A percentile compares a stretch with the other conserved stretches of the same genome.
These are phyloP conservation scores for Paraconiothyrium sp. DNA, from an alignment of 2,329 filamentous ascomycete genomes.

Conservation along the genomic window DNA sequence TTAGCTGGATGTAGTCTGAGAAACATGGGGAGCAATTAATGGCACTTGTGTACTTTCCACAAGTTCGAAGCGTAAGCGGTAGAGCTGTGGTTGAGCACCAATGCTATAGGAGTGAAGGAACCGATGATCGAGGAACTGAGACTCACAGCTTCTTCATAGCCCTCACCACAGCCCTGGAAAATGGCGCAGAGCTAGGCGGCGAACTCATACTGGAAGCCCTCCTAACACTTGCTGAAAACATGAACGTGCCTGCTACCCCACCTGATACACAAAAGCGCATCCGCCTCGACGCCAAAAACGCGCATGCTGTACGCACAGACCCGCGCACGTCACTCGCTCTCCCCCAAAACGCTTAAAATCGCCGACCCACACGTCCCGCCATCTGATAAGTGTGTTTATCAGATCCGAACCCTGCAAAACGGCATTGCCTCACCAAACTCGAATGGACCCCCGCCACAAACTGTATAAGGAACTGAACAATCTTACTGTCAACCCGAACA, in stretches of 20 bases:
- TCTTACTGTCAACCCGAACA: slow-evolving; percentile 31
- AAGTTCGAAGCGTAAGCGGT: background rate
- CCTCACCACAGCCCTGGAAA: slow-evolving; percentile 74
- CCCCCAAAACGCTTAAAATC: slow-evolving; percentile 13
- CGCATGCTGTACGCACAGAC: slow-evolving; percentile 19
- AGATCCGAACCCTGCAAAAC: slow-evolving; percentile 41
- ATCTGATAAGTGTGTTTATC: slow-evolving; percentile 38
- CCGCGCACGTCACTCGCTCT: slow-evolving; percentile 26
- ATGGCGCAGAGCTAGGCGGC: slow-evolving; percentile 62
- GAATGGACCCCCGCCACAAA: slow-evolving; percentile 48
- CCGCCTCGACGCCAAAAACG: background rate
- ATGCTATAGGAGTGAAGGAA: background rate
- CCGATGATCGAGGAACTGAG: background rate
- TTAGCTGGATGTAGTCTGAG: slow-evolving; percentile 6
- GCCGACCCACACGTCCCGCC: slow-evolving; percentile 18
- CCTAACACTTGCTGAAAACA: slow-evolving; percentile 48
- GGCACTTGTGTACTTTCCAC: too few species aligned
- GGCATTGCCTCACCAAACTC: slow-evolving; percentile 18
- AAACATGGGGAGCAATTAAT: background rate
- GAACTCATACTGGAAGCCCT: slow-evolving; percentile 53
- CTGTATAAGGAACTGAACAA: slow-evolving; percentile 45
- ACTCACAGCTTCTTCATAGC: slow-evolving; percentile 82
- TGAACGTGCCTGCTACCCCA: slow-evolving; percentile 23
- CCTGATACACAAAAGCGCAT: background rate
- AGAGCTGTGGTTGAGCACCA: background rate